Conservation (phyloP, 345 rosid genomes). For the Brassica carinata region DNA sequence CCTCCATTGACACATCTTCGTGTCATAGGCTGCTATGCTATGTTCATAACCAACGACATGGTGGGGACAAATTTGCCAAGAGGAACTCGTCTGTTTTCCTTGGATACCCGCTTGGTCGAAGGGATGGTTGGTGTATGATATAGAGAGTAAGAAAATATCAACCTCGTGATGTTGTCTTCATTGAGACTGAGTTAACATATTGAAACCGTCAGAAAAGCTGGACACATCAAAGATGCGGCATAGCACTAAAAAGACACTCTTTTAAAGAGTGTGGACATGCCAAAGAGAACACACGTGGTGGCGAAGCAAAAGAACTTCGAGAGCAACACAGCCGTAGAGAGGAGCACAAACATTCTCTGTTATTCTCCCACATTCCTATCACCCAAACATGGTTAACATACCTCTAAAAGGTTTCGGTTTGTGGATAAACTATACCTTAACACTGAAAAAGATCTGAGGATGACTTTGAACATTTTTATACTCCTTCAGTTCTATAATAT, state of each 20-base stretch:
- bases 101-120: background rate
- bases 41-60: background rate
- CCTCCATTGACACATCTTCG: background rate
- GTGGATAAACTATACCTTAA: background rate
- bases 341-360: constrained; percentile 58
- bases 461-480: no score
- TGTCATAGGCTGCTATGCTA: background rate
- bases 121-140: background rate
- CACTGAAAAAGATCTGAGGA: no score
- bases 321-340: constrained; percentile 62
- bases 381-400: constrained; percentile 13
- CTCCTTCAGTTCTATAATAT: no score
- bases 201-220: no score
- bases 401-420: background rate
- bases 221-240: no score
- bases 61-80: background rate
- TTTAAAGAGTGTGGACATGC: background rate
- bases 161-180: background rate
- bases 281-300: constrained; percentile 76
- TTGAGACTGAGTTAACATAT: no score
- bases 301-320: constrained; percentile 72
- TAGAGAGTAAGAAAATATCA: background rate
- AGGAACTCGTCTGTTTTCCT: background rate
- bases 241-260: no score
- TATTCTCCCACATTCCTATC: constrained; percentile 69